phyloP scores from a whole-genome alignment of 2,329 filamentous ascomycete species.

The Monilinia fructigena region DNA sequence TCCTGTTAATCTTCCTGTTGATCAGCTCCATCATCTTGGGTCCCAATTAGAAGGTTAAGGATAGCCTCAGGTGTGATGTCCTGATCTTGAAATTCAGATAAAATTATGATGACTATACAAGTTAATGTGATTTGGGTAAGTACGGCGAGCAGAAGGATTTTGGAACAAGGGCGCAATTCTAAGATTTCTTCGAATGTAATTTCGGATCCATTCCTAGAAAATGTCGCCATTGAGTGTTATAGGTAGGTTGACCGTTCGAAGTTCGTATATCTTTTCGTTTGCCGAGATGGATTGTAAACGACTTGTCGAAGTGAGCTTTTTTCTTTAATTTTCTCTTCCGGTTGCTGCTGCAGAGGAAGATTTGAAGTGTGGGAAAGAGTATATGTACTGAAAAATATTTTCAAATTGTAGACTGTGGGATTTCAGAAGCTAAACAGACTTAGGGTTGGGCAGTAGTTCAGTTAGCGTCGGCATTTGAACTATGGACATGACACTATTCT shows the following conservation, averaged over 20 bases:
- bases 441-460: background rate
- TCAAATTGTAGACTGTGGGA: background rate
- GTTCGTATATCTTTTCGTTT: background rate
- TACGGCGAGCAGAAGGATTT: too few relatives aligned
- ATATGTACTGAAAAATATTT: background rate
- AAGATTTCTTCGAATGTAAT: background rate
- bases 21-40: too few relatives aligned
- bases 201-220: background rate
- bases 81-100: too few relatives aligned
- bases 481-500: background rate
- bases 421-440: background rate
- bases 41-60: too few relatives aligned
- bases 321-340: background rate
- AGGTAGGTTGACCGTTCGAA: background rate
- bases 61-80: too few relatives aligned
- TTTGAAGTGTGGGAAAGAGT: background rate
- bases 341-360: background rate
- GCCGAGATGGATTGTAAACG: background rate
- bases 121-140: too few relatives aligned
- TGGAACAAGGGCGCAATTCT: too few relatives aligned
- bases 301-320: background rate
- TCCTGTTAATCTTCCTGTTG: too few relatives aligned
- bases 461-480: background rate
- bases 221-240: background rate
- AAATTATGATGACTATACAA: too few relatives aligned